Evolutionary conservation across 768 basidiomycete species (phyloP), one percentile per base, ranked within the genome.

Genomic region (Pholiota conissans): DNA sequence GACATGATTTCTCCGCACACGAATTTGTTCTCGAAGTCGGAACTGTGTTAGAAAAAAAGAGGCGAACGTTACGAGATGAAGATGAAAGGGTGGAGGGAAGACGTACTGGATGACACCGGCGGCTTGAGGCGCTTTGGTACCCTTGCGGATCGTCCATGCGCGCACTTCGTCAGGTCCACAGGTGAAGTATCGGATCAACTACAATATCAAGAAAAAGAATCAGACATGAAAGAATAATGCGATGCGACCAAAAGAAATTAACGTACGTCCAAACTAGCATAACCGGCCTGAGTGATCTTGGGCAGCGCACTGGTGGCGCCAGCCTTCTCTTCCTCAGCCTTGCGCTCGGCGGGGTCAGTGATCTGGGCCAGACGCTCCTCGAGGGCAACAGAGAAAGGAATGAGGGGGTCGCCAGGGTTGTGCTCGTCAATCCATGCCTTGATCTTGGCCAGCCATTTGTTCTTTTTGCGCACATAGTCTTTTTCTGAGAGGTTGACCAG

Each of bases 391-490:
- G 93, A 95, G 80, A 98, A 98, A 11, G 97, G 97, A 63, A 99
- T 96, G 60, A 99, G 83, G 16, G 86, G 84, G 66, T 99, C 97
- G 51, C 97, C 97, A 1, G 96, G 87, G 77, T 97, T 98, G 77
- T 98, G 84, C 68, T 86, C 83, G 75, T 98, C 95, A 67, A 99
- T 96, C 97, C 97, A 99, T 27, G 75, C 90, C 72, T 98, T 98
- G 81, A 98, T 98, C 78, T 96, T 97, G 18, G 95, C 84, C 29
- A 98, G 76, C 92, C 97, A 98, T 80, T 98, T 98, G 79, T 98
- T 98, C 86, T 98, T 98, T 76, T 98, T 98, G 62, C 97, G 88
- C 58, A 92, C 75, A 67, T 91, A 99, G 71, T 99, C 97, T 63
- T 85, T 84, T 73, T 98, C 95, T 58, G 91, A 93, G 47, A 99